Conservation (phyloP, 108 stramenopile genomes). For the Cylindrotheca fusiformis region DNA sequence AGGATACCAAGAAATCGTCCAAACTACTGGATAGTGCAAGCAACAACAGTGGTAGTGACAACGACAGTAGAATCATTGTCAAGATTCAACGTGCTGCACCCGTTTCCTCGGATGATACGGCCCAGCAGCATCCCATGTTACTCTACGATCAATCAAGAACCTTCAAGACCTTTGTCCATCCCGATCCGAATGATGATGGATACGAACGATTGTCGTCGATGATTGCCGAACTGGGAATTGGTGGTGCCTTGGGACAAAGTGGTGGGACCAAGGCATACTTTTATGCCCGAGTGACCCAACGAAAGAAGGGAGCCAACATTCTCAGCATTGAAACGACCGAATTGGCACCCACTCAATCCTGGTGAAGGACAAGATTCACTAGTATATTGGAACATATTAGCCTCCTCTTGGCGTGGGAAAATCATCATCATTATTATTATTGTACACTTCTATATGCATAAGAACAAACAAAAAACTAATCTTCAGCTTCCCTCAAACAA, state of each 20-base stretch:
- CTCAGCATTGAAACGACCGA: slow-evolving; percentile 39
- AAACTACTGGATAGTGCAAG: neutral
- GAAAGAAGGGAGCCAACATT: slow-evolving; percentile 16
- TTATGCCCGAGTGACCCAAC: slow-evolving; percentile 36
- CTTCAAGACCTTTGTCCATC: slow-evolving; percentile 67
- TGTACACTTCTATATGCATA: no score
- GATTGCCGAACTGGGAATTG: slow-evolving; percentile 37
- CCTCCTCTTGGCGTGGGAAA: no score
- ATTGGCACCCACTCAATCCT: slow-evolving; percentile 43
- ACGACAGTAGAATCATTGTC: slow-evolving; percentile 31
- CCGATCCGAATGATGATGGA: slow-evolving; percentile 11
- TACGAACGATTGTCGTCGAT: slow-evolving; percentile 39
- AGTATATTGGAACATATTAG: no score
- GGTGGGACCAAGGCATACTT: slow-evolving; percentile 69
- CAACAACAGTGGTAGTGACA: neutral
- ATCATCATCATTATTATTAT: no score
- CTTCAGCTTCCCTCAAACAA: no score
- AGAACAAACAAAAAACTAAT: no score
- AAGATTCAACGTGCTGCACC: slow-evolving; percentile 67
- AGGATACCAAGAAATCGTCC: slow-evolving; percentile 6
- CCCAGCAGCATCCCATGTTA: slow-evolving; percentile 51
- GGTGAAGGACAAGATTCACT: no score
- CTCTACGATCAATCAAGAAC: slow-evolving; percentile 49
- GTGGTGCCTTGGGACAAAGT: slow-evolving; percentile 42
- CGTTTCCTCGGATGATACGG: slow-evolving; percentile 23